Base-by-base conservation (phyloP, 345 rosid genomes). In the Lagerstroemia speciosa region DNA sequence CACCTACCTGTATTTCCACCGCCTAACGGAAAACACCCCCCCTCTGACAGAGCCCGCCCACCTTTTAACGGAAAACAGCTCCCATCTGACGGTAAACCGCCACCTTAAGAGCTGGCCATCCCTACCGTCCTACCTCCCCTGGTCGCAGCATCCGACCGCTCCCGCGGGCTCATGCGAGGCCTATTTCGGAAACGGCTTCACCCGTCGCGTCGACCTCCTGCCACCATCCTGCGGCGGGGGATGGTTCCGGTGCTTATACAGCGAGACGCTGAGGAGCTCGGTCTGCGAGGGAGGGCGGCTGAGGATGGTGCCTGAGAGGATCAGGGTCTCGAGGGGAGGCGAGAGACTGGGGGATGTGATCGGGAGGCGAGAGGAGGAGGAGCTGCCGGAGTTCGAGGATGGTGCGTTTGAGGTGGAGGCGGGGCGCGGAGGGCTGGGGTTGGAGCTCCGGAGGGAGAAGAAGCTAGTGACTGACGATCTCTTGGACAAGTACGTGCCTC, bases 91-190 rank as follows among this genome's bases (percentile, higher is more conserved):
- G 24, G 31, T 6, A 53, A 27, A 48, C 65, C 33, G 37, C 62
- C 31, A 27, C 31, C 38, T 45, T 17, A 88, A 93, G 69, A 85
- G 85, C 0, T 91, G 98, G 97, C 94, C 96, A 27, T 85, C 86
- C 30, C 84, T 93, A 29, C 98, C 97, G 36, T 91, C 97, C 0
- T 89, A 87, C 77, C 92, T 91, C 43, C 97, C 94, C 3, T 93
- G 98, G 98, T 79, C 83, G 20, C 81, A 69, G 60, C 55, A 75
- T 45, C 75, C 73, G 72, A 38, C 73, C 36, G 62, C 65, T 52
- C 30, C 72, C 6, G 2, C 24, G 33, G 68, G 73, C 68, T 87
- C 98, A 26, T 93, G 98, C 74, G 97, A 93, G 78, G 91, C 85
- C 55, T 86, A 79, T 76, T 93, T 93, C 67, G 98, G 98, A 4